A percentile compares a stretch with the other conserved stretches of the same genome.
phyloP scores from a whole-genome alignment of 139 green algal genomes.

The Volvox reticuliferus region DNA sequence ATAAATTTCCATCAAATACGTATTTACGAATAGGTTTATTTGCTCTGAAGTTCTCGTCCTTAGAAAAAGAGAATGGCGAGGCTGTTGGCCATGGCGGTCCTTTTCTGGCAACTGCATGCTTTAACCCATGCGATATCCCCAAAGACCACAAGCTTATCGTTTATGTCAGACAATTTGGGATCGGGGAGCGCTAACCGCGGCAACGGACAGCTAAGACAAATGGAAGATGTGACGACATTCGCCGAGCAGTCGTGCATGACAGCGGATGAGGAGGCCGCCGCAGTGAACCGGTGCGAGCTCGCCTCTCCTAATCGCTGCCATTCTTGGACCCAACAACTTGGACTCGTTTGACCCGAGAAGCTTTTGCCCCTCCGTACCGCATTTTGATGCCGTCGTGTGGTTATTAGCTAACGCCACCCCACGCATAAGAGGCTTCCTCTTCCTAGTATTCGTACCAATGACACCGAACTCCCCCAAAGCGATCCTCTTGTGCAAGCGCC shows the following conservation, averaged over 20 bases:
- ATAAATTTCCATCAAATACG: too few species aligned
- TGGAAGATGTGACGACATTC: not conserved
- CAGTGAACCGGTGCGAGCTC: constrained; percentile 28
- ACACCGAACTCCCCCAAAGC: too few species aligned
- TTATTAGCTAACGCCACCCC: not conserved
- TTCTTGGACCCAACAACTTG: not conserved
- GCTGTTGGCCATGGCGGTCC: too few species aligned
- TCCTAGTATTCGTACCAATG: too few species aligned
- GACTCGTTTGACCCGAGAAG: not conserved
- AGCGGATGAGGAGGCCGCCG: not conserved
- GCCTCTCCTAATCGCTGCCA: not conserved
- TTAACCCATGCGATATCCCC: too few species aligned
- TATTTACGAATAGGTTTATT: too few species aligned
- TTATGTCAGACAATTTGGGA: not conserved
- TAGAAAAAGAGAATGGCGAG: too few species aligned
- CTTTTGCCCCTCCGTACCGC: not conserved
- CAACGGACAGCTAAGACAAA: too few species aligned
- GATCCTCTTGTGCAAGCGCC: too few species aligned
- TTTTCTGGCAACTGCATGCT: too few species aligned
- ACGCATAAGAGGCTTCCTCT: not conserved
- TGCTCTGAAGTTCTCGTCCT: too few species aligned
- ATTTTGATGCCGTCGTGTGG: not conserved
- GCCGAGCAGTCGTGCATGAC: constrained; percentile 19
- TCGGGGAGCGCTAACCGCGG: not conserved
- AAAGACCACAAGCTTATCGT: not conserved